A percentile compares a stretch with the other conserved stretches of the same genome.
Evolutionary conservation across 2,329 filamentous ascomycete species (phyloP).

Genomic region (Pochonia chlamydosporia): DNA sequence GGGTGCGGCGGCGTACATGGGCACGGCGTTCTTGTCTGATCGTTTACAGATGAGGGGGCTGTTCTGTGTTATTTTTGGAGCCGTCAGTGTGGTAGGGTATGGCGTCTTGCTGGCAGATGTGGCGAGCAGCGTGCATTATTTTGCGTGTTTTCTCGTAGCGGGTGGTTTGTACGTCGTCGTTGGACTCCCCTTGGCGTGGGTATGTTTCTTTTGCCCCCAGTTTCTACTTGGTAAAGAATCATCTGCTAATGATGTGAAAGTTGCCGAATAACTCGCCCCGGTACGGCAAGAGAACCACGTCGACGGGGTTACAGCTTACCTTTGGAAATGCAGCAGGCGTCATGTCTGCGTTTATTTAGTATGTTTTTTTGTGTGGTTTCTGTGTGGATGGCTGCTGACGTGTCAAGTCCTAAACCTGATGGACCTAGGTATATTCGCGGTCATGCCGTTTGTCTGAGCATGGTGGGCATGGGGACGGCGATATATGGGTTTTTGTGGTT

Average conservation of each 20-base stretch:
- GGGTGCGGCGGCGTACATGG: conserved; percentile 64
- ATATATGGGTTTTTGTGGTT: conserved; percentile 51
- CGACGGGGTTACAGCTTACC: conserved; percentile 64
- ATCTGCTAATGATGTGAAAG: conserved; percentile 12
- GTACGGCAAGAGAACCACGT: conserved; percentile 71
- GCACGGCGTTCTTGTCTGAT: conserved; percentile 62
- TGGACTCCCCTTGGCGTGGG: conserved; percentile 51
- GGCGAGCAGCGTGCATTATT: conserved; percentile 61
- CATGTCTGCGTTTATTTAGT: conserved; percentile 64
- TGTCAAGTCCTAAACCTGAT: conserved; percentile 35
- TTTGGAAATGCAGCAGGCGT: conserved; percentile 67
- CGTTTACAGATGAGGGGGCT: conserved; percentile 58
- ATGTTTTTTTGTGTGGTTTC: conserved; percentile 9
- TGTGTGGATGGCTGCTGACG: neutral
- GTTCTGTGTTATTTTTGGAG: conserved; percentile 57
- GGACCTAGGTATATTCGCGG: conserved; percentile 54
- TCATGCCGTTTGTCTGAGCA: conserved; percentile 53
- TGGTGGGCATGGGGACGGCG: conserved; percentile 48
- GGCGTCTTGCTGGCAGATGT: conserved; percentile 58
- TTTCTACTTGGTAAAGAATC: too few species aligned
- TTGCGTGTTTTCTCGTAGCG: conserved; percentile 70
- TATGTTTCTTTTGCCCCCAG: conserved; percentile 13
- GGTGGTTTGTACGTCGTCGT: conserved; percentile 62
- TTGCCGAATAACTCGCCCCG: conserved; percentile 63
- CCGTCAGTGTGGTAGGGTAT: conserved; percentile 62